Conservation (phyloP, 768 basidiomycete species). For the Pisolithus tinctorius region DNA sequence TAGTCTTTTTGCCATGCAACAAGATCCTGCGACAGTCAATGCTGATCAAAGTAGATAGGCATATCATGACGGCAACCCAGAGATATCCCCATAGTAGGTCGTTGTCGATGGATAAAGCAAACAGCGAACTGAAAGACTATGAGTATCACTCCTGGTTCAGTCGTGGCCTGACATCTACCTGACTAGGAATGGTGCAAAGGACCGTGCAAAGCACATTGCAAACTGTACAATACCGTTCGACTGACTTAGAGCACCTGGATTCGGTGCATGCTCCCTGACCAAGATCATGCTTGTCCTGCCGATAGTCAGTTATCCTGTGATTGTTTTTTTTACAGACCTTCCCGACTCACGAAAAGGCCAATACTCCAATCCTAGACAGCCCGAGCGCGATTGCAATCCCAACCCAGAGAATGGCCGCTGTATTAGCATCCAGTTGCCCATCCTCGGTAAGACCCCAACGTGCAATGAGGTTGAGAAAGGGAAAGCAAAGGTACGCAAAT, state of each 20-base stretch:
- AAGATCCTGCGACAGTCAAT: slow-evolving; percentile 20
- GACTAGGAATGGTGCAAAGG: slow-evolving; percentile 53
- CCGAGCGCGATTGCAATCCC: slow-evolving; percentile 38
- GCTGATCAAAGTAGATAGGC: slow-evolving; percentile 34
- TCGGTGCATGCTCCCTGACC: slow-evolving; percentile 47
- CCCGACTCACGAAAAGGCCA: slow-evolving; percentile 48
- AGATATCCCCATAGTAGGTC: slow-evolving; percentile 46
- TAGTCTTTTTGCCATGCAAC: slow-evolving; percentile 15
- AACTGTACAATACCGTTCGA: slow-evolving; percentile 61
- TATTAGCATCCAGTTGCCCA: background rate
- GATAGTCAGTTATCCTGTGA: background rate
- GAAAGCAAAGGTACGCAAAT: slow-evolving; percentile 40
- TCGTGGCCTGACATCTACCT: slow-evolving; percentile 29
- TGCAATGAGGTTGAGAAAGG: slow-evolving; percentile 45
- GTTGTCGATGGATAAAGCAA: slow-evolving; percentile 45
- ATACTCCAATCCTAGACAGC: slow-evolving; percentile 23
- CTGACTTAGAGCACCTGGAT: slow-evolving; percentile 48
- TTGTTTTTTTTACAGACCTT: background rate
- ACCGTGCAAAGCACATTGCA: slow-evolving; percentile 51
- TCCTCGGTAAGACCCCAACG: slow-evolving; percentile 22
- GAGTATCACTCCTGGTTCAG: background rate
- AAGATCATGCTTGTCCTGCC: slow-evolving; percentile 58
- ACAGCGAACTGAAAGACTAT: slow-evolving; percentile 38
- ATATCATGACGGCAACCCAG: slow-evolving; percentile 51
- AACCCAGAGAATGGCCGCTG: slow-evolving; percentile 36